Base-by-base conservation (phyloP, 2,329 filamentous ascomycete genomes). In the Pyrenophora graminea region DNA sequence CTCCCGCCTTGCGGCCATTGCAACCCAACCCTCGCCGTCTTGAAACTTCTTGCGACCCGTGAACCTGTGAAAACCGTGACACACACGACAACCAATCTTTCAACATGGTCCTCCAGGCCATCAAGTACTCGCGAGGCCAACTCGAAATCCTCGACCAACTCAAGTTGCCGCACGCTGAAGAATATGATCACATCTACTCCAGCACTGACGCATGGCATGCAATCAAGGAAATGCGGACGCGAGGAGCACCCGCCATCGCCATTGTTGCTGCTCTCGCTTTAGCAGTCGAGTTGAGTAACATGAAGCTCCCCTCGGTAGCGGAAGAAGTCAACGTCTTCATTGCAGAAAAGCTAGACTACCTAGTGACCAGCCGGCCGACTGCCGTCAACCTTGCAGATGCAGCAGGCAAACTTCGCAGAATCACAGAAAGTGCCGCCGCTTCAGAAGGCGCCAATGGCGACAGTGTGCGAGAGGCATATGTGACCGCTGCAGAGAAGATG, bases 301-400 rank as follows among this genome's bases (percentile, higher is more conserved):
- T 81, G 52, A 79, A 78, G 58, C 62, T 80, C 5, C 76, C 82
- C 1, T 56, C 74, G 30, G 73, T 77, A 3, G 80, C 83, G 0
- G 85, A 88, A 40, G 82, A 88, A 42, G 83, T 92, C 38, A 75
- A 75, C 44, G 62, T 82, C 2, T 89, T 89, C 70, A 90, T 97
- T 58, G 79, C 86, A 51, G 80, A 85, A 39, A 90, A 89, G 49
- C 80, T 99, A 38, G 86, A 93, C 61, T 97, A 95, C 70, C 82
- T 99, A 39, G 87, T 94, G 62, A 89, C 86, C 39, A 96, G 91
- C 68, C 84, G 94, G 37, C 94, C 94, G 1, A 99, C 94, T 1
- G 94, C 94, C 4, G 94, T 99, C 40, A 96, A 99, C 71, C 82
- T 99, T 49, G 89, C 87, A 48, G 96, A 97, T 76, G 93, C 93